Evolutionary conservation across 495 filamentous ascomycete species (phyloP), one percentile per base, ranked within the genome.

Genomic region (Penicillium antarcticum): DNA sequence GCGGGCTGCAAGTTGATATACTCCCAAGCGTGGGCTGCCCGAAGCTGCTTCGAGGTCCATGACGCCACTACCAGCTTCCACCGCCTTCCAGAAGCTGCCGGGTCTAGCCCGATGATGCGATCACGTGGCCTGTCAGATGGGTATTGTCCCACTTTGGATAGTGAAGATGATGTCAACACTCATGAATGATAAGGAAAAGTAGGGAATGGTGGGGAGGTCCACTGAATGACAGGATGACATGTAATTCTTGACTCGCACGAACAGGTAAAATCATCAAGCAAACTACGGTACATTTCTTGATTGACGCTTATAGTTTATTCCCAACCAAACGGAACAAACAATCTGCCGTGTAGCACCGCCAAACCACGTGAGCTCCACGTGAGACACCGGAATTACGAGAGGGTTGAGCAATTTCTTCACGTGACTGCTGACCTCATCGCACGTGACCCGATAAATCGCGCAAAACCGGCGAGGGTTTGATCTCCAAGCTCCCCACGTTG

Each of bases 11-110:
- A 53, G 40, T 47, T 53, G 46, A 65, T 66, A 68, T 66, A 70
- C 45, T 33, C 39, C 51, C 51, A 57, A 40, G 17, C 44, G 45
- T 43, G 53, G 48, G 40, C 53, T 56, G 61, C 47, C 51, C 37
- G 57, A 67, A 60, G 33, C 41, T 52, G 37, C 69, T 19, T 18
- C 48, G 24, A 43, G 2, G 9, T 4, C 34, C 63, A 68, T 70
- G 71, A 69, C 69, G 63, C 60, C 58, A 71, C 65, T 24, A 53
- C 48, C 10, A 5, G 31, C 37, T 68, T 73, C 71, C 58, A 72
- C 71, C 65, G 71, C 69, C 67, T 74, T 72, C 71, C 62, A 66
- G 71, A 74, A 72, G 41, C 48, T 52, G 47, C 65, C 11, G 7
- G 32, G 42, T 24, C 45, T 32, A 18, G 31, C 39, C 38, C 39